Evolutionary conservation across 2,329 filamentous ascomycete species (phyloP).

Genomic region (Venturia effusa): DNA sequence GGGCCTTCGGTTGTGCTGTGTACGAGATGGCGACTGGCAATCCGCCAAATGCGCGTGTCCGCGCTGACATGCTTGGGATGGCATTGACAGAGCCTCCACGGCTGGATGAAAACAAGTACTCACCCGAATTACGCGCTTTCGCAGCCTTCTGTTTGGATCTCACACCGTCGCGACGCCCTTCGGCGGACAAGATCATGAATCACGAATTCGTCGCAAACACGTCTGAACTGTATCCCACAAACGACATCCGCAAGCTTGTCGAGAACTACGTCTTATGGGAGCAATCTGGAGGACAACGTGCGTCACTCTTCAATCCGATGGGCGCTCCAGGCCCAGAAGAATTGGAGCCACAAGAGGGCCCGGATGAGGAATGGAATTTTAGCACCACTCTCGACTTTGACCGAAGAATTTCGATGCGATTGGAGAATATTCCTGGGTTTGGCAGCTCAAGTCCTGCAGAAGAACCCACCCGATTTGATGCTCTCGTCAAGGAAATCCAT

Average conservation of each 20-base stretch:
- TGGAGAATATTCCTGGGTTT: slow-evolving; percentile 23
- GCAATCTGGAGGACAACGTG: slow-evolving; percentile 57
- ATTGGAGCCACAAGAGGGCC: slow-evolving; percentile 30
- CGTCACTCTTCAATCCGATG: slow-evolving; percentile 50
- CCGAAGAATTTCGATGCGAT: slow-evolving; percentile 35
- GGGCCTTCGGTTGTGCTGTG: slow-evolving; percentile 73
- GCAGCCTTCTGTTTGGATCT: slow-evolving; percentile 64
- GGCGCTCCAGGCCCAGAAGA: slow-evolving; percentile 47
- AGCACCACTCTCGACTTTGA: slow-evolving; percentile 53
- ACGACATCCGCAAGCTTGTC: slow-evolving; percentile 53
- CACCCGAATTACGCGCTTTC: slow-evolving; percentile 55
- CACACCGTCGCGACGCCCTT: slow-evolving; percentile 56
- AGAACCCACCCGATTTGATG: slow-evolving; percentile 26
- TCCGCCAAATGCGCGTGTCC: slow-evolving; percentile 56
- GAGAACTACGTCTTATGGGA: slow-evolving; percentile 68
- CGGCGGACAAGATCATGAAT: slow-evolving; percentile 56
- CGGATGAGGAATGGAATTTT: slow-evolving; percentile 52
- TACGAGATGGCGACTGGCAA: slow-evolving; percentile 72
- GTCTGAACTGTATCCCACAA: slow-evolving; percentile 50
- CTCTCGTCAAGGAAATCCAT: slow-evolving; percentile 45
- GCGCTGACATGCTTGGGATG: slow-evolving; percentile 38
- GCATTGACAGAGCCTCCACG: slow-evolving; percentile 53
- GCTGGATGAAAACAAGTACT: slow-evolving; percentile 62
- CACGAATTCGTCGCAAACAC: slow-evolving; percentile 61
- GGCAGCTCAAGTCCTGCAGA: slow-evolving; percentile 6